Conservation (phyloP, 176 grass and related monocot species). For the Triticum urartu region DNA sequence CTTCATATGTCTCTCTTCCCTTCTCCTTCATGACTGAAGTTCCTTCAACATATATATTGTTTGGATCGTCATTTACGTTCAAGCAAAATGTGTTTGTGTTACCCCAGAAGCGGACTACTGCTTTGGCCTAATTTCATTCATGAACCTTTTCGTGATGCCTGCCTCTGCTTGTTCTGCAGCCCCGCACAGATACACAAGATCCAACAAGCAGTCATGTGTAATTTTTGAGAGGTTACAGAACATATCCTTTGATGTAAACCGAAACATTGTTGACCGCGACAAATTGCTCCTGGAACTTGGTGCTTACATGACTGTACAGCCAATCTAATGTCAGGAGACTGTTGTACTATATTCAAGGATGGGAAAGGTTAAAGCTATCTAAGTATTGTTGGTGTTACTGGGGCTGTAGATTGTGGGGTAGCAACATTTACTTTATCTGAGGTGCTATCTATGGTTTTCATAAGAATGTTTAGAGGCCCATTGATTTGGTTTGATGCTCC, state of each 20-base stretch:
- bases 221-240: neutral
- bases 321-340: neutral
- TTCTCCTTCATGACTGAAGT: neutral
- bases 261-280: slow-evolving; percentile 1
- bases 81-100: neutral
- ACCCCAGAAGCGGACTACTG: neutral
- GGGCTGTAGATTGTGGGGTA: neutral
- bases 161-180: slow-evolving; percentile 15
- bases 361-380: neutral
- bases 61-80: neutral
- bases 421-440: neutral
- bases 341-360: neutral
- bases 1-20: neutral
- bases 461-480: neutral
- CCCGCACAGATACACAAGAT: neutral
- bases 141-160: neutral
- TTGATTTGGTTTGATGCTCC: neutral
- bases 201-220: slow-evolving; percentile 1
- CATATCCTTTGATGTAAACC: neutral
- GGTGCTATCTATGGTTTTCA: neutral
- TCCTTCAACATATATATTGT: neutral
- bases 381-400: neutral
- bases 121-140: neutral
- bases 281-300: neutral
- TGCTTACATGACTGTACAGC: slow-evolving; percentile 6